phyloP scores from a whole-genome alignment of 371 early-diverging fungal species.

The Blakeslea trispora region DNA sequence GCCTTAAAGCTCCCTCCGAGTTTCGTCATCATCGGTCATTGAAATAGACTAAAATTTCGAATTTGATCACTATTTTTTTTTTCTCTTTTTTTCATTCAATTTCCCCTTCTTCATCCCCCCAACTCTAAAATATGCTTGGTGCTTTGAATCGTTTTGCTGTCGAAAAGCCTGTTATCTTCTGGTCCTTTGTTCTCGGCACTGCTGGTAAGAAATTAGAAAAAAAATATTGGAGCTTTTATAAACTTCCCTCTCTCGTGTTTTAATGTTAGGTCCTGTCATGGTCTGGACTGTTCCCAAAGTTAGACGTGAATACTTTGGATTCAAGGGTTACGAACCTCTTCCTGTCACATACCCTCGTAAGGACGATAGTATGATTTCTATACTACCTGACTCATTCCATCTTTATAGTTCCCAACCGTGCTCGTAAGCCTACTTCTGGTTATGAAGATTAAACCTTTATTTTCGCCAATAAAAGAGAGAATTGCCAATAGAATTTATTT shows the following conservation, averaged over 20 bases:
- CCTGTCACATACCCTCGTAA: constrained; percentile 52
- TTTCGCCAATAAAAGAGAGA: too few relatives aligned
- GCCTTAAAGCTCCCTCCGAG: too few relatives aligned
- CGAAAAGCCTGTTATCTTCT: constrained; percentile 45
- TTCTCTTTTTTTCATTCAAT: background rate
- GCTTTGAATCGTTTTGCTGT: constrained; percentile 43
- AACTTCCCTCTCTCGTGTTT: background rate
- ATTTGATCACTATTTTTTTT: too few relatives aligned
- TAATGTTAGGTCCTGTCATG: constrained; percentile 46
- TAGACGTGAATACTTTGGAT: constrained; percentile 53
- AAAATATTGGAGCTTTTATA: constrained; percentile 1
- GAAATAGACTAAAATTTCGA: too few relatives aligned
- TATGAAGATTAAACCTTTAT: constrained; percentile 46
- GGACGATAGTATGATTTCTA: constrained; percentile 10
- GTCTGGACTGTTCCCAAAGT: constrained; percentile 50
- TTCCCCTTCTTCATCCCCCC: constrained; percentile 7
- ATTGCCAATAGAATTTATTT: too few relatives aligned
- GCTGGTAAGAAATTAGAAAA: constrained; percentile 27
- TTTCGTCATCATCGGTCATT: too few relatives aligned
- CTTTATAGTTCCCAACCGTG: constrained; percentile 42
- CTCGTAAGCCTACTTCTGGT: constrained; percentile 49
- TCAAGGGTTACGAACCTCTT: constrained; percentile 43
- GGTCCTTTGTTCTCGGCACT: constrained; percentile 49
- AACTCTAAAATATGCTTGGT: constrained; percentile 30
- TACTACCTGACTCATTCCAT: constrained; percentile 6